These are phyloP conservation scores for Botrytis aclada DNA, from an alignment of 2,329 filamentous ascomycete genomes.

Conservation along the genomic window DNA sequence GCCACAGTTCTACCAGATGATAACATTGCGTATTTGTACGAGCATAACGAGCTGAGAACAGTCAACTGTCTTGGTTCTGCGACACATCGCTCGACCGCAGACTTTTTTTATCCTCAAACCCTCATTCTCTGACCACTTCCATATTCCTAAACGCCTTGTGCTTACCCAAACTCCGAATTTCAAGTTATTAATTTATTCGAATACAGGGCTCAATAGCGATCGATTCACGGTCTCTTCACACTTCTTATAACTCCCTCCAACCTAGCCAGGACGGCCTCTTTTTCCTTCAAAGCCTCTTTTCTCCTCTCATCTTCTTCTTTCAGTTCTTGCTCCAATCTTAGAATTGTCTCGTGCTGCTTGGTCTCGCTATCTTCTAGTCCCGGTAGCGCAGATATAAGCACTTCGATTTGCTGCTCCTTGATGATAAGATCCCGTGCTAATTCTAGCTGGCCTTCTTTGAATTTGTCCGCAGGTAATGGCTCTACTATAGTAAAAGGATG, in stretches of 20 bases:
- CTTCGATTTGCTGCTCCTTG: slow-evolving; percentile 81
- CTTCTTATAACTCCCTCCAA: slow-evolving; percentile 60
- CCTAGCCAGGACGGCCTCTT: slow-evolving; percentile 56
- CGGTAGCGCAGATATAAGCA: slow-evolving; percentile 69
- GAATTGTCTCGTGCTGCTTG: slow-evolving; percentile 68
- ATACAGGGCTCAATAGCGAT: neutral
- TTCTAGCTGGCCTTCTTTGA: slow-evolving; percentile 66
- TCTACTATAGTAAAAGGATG: slow-evolving; percentile 47
- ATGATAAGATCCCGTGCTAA: slow-evolving; percentile 72
- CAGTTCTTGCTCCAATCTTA: slow-evolving; percentile 62
- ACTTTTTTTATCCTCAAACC: neutral
- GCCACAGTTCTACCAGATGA: slow-evolving; percentile 69
- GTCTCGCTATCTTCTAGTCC: slow-evolving; percentile 75
- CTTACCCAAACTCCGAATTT: slow-evolving; percentile 23
- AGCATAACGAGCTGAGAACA: neutral
- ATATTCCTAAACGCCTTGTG: neutral
- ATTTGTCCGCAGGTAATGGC: slow-evolving; percentile 60
- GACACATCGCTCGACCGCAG: neutral
- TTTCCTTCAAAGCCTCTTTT: slow-evolving; percentile 61
- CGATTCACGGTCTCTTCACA: slow-evolving; percentile 54
- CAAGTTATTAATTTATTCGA: neutral
- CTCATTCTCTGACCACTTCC: neutral
- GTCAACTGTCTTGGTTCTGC: neutral
- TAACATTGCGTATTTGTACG: neutral
- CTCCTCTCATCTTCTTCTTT: slow-evolving; percentile 61